These are phyloP conservation scores for Cryptosporidium muris DNA, from an alignment of 169 alveolate species.

Conservation along the genomic window DNA sequence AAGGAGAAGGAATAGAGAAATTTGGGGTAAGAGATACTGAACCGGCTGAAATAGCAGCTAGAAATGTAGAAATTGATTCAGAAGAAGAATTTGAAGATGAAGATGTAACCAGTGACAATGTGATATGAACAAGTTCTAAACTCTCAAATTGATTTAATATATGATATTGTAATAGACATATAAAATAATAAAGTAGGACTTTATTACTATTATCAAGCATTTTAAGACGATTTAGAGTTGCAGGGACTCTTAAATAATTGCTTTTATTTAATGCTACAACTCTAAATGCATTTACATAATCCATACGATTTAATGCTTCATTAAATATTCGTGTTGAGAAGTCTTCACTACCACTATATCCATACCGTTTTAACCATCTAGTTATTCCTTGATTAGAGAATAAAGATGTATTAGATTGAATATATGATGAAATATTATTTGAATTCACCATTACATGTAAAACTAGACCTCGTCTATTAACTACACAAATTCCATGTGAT, in stretches of 20 bases:
- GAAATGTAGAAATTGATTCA: conserved; percentile 75
- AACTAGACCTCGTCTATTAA: conserved; percentile 77
- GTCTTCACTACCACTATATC: conserved; percentile 92
- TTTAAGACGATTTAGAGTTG: conserved; percentile 92
- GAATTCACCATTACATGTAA: conserved; percentile 38
- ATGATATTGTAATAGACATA: conserved; percentile 94
- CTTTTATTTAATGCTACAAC: conserved; percentile 94
- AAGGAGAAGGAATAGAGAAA: conserved; percentile 5
- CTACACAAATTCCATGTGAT: conserved; percentile 60
- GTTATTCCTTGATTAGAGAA: conserved; percentile 43
- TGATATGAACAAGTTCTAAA: conserved; percentile 83
- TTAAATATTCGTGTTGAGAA: conserved; percentile 87
- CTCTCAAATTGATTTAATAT: conserved; percentile 95
- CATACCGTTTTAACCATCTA: conserved; percentile 80
- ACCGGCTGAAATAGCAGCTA: not conserved
- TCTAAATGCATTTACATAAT: conserved; percentile 94
- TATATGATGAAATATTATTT: conserved; percentile 45
- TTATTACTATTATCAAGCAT: conserved; percentile 87
- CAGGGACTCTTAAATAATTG: conserved; percentile 92
- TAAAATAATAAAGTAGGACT: conserved; percentile 94
- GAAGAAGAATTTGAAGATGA: conserved; percentile 87
- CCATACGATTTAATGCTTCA: conserved; percentile 85
- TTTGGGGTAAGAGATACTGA: not conserved
- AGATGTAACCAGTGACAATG: too few species aligned
- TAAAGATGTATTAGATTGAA: conserved; percentile 70